Percentiles rank a stretch among this genome's conserved stretches.
These are phyloP conservation scores for Inonotus hispidus DNA, from an alignment of 1,284 basidiomycete species.

Conservation along the genomic window DNA sequence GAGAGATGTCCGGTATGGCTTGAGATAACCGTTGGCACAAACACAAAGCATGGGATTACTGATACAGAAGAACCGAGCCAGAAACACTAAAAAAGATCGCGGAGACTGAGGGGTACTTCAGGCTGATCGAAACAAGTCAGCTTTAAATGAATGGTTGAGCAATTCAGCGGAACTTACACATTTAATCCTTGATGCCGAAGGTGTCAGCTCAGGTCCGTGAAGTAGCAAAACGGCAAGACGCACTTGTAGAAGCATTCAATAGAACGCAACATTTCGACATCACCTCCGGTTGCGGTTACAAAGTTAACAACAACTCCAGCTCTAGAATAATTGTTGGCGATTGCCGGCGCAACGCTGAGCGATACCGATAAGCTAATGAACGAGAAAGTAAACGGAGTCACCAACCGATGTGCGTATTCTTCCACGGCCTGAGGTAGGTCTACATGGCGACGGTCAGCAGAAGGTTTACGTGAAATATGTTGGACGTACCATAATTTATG, in stretches of 20 bases:
- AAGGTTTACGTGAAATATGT: neutral
- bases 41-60: constrained; percentile 43
- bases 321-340: constrained; percentile 73
- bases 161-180: constrained; percentile 52
- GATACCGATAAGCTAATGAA: neutral
- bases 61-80: constrained; percentile 63
- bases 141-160: constrained; percentile 13
- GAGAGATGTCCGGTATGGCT: constrained; percentile 24
- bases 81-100: constrained; percentile 72
- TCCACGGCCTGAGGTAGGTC: constrained; percentile 94
- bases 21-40: constrained; percentile 26
- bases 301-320: constrained; percentile 91
- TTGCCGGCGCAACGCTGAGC: constrained; percentile 70
- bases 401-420: constrained; percentile 88
- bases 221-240: constrained; percentile 22
- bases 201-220: constrained; percentile 18
- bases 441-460: constrained; percentile 27
- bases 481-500: constrained; percentile 76
- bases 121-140: constrained; percentile 43
- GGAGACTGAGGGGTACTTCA: constrained; percentile 82
- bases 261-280: constrained; percentile 95
- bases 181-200: constrained; percentile 61
- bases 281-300: constrained; percentile 93
- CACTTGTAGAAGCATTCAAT: constrained; percentile 97
- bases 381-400: constrained; percentile 2